Base-by-base conservation (phyloP, 169 alveolate genomes). In the Eimeria acervulina region DNA sequence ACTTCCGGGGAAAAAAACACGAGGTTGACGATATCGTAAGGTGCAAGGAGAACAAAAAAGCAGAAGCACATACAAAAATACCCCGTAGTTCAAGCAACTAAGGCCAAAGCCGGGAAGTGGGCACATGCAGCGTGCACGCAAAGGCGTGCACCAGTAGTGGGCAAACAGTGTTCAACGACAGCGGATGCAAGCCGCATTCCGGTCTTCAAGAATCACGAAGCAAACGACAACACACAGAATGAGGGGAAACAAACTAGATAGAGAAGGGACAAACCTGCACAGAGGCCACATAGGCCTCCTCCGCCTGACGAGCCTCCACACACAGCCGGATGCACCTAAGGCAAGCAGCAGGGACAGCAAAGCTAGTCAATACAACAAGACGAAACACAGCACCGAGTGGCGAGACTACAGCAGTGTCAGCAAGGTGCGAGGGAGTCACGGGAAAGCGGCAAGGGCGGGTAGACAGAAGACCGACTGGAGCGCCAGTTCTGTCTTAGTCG, bases 251-350 rank as follows among this genome's bases (percentile, higher is more conserved):
- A 28, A 8, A 33, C 47, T 31, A 5, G 80, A 68, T 10, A 68
- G 17, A 5, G 55, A 19, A 3, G 19, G 26, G 55, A 40, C 89
- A 31, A 10, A 81, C 90, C 90, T 81, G 74, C 74, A 92, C 95
- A 5, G 89, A 31, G 13, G 63, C 91, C 52, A 52, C 68, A 59
- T 92, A 74, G 31, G 85, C 95, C 36, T 92, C 95, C 84, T 92
- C 95, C 70, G 95, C 95, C 28, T 66, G 83, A 36, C 76, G 70
- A 40, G 95, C 95, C 70, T 92, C 95, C 28, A 92, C 95, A 40
- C 92, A 92, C 2, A 84, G 95, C 59, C 92, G 90, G n/a, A 92
- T 92, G 47, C 89, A 74, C 84, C 91, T 81, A 52, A 47, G 8
- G 47, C 61, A 52, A 47, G 38, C 40, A 1, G 12, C n/a, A 81